These are phyloP conservation scores for Calocybe gangraenosa DNA, from an alignment of 768 basidiomycete species.

Conservation along the genomic window DNA sequence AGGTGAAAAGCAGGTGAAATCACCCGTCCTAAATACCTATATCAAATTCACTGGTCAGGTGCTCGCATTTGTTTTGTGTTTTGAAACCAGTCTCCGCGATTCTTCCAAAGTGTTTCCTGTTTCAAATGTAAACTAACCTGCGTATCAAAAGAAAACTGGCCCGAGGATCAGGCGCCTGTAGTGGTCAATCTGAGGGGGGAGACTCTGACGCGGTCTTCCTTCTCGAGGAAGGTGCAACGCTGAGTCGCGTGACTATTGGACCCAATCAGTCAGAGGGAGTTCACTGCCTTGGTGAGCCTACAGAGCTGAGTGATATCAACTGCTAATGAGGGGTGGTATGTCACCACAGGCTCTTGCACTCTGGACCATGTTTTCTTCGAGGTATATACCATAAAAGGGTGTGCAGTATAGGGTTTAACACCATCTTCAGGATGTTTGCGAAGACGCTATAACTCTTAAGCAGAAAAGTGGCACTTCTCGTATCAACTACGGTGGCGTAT, in stretches of 20 bases:
- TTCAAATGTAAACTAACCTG: not conserved
- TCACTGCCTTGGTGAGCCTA: conserved; percentile 30
- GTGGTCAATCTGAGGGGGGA: conserved; percentile 32
- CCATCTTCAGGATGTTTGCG: conserved; percentile 18
- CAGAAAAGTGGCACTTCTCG: conserved; percentile 31
- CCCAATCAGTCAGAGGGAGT: conserved; percentile 37
- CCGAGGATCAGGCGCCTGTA: conserved; percentile 35
- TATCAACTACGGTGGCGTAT: conserved; percentile 35
- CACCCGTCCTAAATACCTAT: conserved; percentile 1
- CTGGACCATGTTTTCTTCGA: conserved; percentile 21
- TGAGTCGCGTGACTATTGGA: conserved; percentile 36
- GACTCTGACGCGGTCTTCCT: conserved; percentile 37
- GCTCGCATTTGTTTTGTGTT: not conserved
- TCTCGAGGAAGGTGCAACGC: conserved; percentile 34
- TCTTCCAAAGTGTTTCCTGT: conserved; percentile 5
- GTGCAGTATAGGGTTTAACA: not conserved
- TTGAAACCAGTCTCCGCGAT: conserved; percentile 3
- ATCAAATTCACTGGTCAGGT: conserved; percentile 2
- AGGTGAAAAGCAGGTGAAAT: too few relatives aligned
- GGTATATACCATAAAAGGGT: not conserved
- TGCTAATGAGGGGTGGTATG: too few relatives aligned
- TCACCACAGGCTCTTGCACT: conserved; percentile 16
- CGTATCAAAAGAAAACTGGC: conserved; percentile 18
- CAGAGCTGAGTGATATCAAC: too few relatives aligned
- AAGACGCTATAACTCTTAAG: conserved; percentile 37